Percentiles rank a stretch among this genome's conserved stretches.
These are phyloP conservation scores for Rhodotorula toruloides DNA, from an alignment of 768 basidiomycete species.

Conservation along the genomic window DNA sequence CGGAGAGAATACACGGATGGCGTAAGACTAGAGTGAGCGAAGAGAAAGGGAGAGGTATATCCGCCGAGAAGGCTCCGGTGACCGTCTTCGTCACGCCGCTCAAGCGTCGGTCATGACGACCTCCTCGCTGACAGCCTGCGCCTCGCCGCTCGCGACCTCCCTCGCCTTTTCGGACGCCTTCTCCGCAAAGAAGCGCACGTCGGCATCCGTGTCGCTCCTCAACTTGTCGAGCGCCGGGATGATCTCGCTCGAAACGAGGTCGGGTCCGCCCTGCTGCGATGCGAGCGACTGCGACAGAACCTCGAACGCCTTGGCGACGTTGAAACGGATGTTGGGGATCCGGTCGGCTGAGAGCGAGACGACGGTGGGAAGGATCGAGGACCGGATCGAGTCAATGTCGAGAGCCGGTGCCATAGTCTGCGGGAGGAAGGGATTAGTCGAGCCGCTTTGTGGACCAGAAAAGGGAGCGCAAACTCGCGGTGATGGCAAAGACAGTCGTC, in stretches of 20 bases:
- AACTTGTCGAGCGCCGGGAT: conserved; percentile 78
- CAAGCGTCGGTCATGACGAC: conserved; percentile 38
- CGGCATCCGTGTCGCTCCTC: conserved; percentile 83
- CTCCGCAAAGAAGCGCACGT: conserved; percentile 88
- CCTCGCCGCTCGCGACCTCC: conserved; percentile 26
- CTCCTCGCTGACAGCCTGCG: conserved; percentile 25
- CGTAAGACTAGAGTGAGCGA: background rate
- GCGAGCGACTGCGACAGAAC: conserved; percentile 71
- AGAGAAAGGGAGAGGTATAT: background rate
- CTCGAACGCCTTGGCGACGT: conserved; percentile 92
- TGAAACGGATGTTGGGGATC: conserved; percentile 99
- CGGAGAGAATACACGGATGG: too few species aligned
- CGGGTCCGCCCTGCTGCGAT: conserved; percentile 55
- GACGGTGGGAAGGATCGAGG: conserved; percentile 77
- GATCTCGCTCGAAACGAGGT: conserved; percentile 67
- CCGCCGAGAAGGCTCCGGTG: too few species aligned
- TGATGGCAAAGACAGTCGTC: conserved; percentile 98
- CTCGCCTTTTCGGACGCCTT: conserved; percentile 53
- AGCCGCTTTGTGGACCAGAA: too few species aligned
- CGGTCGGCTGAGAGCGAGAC: conserved; percentile 76
- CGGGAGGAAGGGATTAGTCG: background rate
- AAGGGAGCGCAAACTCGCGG: conserved; percentile 62
- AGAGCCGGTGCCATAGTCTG: conserved; percentile 94
- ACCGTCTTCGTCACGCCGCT: background rate
- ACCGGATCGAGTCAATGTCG: conserved; percentile 71